phyloP scores from a whole-genome alignment of 2,329 filamentous ascomycete genomes.

The Exophiala viscosa region DNA sequence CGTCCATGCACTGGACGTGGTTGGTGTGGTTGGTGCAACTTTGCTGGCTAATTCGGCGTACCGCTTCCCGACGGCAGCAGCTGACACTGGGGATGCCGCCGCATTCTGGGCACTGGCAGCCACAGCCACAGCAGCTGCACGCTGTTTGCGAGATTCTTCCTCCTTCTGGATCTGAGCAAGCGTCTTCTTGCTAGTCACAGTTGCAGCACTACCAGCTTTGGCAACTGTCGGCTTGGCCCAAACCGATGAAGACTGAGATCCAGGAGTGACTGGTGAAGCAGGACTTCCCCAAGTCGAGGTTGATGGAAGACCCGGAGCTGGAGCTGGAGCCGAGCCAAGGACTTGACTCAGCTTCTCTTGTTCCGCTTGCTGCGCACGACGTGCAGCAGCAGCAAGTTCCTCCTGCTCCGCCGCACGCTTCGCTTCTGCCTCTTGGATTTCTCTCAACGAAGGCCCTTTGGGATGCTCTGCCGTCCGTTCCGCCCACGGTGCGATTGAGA shows the following conservation, averaged over 20 bases:
- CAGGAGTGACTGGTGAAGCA: constrained; percentile 64
- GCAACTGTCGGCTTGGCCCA: constrained; percentile 50
- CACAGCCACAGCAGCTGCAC: constrained; percentile 53
- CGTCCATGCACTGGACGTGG: constrained; percentile 69
- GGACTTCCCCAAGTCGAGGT: constrained; percentile 82
- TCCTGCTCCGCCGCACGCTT: constrained; percentile 88
- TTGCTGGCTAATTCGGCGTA: constrained; percentile 95
- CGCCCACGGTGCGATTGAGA: constrained; percentile 90
- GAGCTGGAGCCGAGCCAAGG: constrained; percentile 55
- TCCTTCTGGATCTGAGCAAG: constrained; percentile 95
- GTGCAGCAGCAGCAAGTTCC: constrained; percentile 71
- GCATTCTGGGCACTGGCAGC: constrained; percentile 47
- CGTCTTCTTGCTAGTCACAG: constrained; percentile 68
- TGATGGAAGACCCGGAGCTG: constrained; percentile 76
- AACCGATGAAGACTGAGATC: constrained; percentile 38
- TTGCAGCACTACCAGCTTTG: constrained; percentile 38
- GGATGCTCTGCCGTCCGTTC: constrained; percentile 71
- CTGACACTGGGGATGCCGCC: constrained; percentile 39
- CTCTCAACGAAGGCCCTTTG: constrained; percentile 86
- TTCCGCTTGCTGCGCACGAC: constrained; percentile 66
- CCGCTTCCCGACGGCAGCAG: constrained; percentile 65
- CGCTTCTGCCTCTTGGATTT: constrained; percentile 94
- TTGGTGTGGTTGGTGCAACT: constrained; percentile 46
- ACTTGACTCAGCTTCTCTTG: constrained; percentile 62
- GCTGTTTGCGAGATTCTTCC: constrained; percentile 85